Percentiles rank a stretch among this genome's conserved stretches.
These are phyloP conservation scores for Podospora pseudocomata DNA, from an alignment of 495 filamentous ascomycete genomes.

Conservation along the genomic window DNA sequence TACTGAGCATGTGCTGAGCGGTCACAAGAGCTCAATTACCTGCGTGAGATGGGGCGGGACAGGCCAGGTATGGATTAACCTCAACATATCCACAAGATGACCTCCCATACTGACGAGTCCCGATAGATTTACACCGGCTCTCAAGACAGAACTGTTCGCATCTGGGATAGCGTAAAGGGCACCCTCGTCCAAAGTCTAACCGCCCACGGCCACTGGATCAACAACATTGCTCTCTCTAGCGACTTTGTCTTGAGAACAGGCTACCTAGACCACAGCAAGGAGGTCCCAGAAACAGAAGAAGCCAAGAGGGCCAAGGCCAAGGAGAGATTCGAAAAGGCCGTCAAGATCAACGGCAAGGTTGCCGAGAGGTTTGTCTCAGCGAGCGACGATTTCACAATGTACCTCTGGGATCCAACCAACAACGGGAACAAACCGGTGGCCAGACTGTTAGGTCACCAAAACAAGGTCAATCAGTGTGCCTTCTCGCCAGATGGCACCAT, in stretches of 20 bases:
- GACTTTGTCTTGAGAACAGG: slow-evolving; percentile 86
- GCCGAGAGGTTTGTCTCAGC: slow-evolving; percentile 86
- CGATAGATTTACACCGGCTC: slow-evolving; percentile 51
- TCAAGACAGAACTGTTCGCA: slow-evolving; percentile 91
- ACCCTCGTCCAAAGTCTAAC: slow-evolving; percentile 74
- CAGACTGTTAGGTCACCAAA: slow-evolving; percentile 89
- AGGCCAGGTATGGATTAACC: slow-evolving; percentile 42
- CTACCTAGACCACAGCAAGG: slow-evolving; percentile 76
- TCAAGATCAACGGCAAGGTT: slow-evolving; percentile 71
- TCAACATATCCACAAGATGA: neutral
- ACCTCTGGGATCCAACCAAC: slow-evolving; percentile 82
- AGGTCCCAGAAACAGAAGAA: slow-evolving; percentile 61
- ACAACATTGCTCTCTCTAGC: slow-evolving; percentile 91
- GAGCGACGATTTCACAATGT: slow-evolving; percentile 91
- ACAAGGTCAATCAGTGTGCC: slow-evolving; percentile 90
- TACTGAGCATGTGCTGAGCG: slow-evolving; percentile 76
- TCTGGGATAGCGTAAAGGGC: slow-evolving; percentile 80
- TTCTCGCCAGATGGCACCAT: slow-evolving; percentile 85
- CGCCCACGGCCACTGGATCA: slow-evolving; percentile 90
- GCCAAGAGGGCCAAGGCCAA: slow-evolving; percentile 72
- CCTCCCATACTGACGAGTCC: neutral
- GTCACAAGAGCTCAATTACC: slow-evolving; percentile 82
- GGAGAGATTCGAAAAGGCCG: slow-evolving; percentile 84
- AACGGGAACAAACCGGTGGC: slow-evolving; percentile 76
- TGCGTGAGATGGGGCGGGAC: slow-evolving; percentile 95